phyloP scores from a whole-genome alignment of 176 grass and related monocot genomes.

The Cymbopogon citratus region DNA sequence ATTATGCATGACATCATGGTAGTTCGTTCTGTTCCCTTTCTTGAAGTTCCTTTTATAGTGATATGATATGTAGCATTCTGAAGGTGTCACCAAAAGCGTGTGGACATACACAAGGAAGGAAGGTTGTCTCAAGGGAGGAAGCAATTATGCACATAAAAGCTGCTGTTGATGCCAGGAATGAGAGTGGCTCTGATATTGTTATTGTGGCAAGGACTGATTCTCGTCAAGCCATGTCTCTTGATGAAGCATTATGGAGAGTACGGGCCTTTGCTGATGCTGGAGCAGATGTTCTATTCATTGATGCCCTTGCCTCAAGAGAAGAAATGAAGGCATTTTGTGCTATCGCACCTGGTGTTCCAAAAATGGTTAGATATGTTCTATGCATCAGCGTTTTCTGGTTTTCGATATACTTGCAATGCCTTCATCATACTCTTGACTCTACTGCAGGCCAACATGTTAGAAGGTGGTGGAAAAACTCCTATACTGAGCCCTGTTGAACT shows the following conservation, averaged over 20 bases:
- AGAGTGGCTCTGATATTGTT: slow-evolving; percentile 93
- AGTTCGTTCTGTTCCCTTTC: background rate
- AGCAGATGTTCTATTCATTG: slow-evolving; percentile 90
- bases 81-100: slow-evolving; percentile 99
- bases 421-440: slow-evolving; percentile 17
- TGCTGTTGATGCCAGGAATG: slow-evolving; percentile 81
- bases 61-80: slow-evolving; percentile 43
- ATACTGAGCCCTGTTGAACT: slow-evolving; percentile 86
- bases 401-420: background rate
- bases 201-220: slow-evolving; percentile 92
- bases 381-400: background rate
- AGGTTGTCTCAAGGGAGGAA: slow-evolving; percentile 88
- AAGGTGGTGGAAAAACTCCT: slow-evolving; percentile 96
- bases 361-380: slow-evolving; percentile 64
- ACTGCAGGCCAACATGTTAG: slow-evolving; percentile 92
- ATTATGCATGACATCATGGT: background rate
- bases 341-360: slow-evolving; percentile 72
- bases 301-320: slow-evolving; percentile 88
- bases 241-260: slow-evolving; percentile 82
- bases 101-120: slow-evolving; percentile 90
- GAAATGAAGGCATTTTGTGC: slow-evolving; percentile 86
- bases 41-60: slow-evolving; percentile 12
- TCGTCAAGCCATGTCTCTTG: slow-evolving; percentile 80
- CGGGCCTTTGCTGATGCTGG: slow-evolving; percentile 85
- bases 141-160: slow-evolving; percentile 88